phyloP scores from a whole-genome alignment of 2,329 filamentous ascomycete genomes.

The Colletotrichum gigasporum region DNA sequence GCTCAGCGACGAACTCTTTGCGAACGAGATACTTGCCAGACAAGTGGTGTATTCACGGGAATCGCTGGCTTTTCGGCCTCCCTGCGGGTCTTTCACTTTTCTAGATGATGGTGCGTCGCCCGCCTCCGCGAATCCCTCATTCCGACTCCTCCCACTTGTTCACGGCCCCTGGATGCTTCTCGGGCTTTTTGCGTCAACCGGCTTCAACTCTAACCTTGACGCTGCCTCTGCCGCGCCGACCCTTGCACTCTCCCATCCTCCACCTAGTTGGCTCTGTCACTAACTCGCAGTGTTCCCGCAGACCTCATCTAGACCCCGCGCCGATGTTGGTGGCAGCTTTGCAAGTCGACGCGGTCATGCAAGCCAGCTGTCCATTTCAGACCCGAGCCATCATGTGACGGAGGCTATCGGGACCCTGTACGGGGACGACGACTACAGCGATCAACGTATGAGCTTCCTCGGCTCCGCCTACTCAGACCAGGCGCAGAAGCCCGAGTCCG shows the following conservation, averaged over 20 bases:
- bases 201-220: background rate
- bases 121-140: background rate
- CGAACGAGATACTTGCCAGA: slow-evolving; percentile 26
- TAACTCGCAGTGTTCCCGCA: slow-evolving; percentile 41
- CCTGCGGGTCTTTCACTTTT: slow-evolving; percentile 46
- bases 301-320: slow-evolving; percentile 67
- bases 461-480: slow-evolving; percentile 62
- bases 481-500: slow-evolving; percentile 46
- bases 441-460: slow-evolving; percentile 77
- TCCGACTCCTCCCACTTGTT: background rate
- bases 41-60: slow-evolving; percentile 35
- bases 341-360: slow-evolving; percentile 67
- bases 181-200: background rate
- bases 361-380: slow-evolving; percentile 75
- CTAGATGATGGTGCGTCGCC: slow-evolving; percentile 60
- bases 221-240: background rate
- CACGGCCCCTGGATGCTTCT: background rate
- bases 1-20: slow-evolving; percentile 16
- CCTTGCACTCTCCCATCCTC: background rate
- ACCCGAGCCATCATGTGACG: slow-evolving; percentile 92
- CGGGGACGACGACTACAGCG: slow-evolving; percentile 75
- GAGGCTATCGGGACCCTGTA: slow-evolving; percentile 94
- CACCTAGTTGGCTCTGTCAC: slow-evolving; percentile 17
- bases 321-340: slow-evolving; percentile 66
- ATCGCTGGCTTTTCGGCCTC: slow-evolving; percentile 46